Conservation (phyloP, 768 basidiomycete species). For the Termitomyces eurrhizus region DNA sequence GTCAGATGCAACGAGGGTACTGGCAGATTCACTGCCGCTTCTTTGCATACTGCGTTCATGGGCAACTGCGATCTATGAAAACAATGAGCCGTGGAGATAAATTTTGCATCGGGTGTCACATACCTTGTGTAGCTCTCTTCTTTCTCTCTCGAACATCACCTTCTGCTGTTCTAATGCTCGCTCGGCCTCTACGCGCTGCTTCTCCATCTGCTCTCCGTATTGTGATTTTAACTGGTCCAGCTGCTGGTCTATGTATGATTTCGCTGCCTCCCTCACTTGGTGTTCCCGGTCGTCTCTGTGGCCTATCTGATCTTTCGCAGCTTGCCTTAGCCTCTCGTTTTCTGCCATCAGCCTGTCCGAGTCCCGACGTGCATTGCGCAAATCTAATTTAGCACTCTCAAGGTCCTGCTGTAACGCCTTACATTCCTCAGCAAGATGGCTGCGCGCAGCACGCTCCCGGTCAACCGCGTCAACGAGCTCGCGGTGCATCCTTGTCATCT, state of each 20-base stretch:
- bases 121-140: conserved; percentile 14
- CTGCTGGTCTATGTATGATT: conserved; percentile 14
- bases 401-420: conserved; percentile 7
- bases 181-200: conserved; percentile 8
- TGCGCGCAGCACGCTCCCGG: conserved; percentile 7
- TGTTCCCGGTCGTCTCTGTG: not conserved
- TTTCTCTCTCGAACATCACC: conserved; percentile 12
- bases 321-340: conserved; percentile 3
- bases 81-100: not conserved
- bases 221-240: conserved; percentile 14
- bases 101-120: not conserved
- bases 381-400: not conserved
- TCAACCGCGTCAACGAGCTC: conserved; percentile 11
- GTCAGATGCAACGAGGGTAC: conserved; percentile 6
- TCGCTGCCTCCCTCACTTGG: conserved; percentile 2
- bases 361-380: not conserved
- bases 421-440: conserved; percentile 2
- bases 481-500: conserved; percentile 16
- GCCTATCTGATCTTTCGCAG: not conserved
- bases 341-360: conserved; percentile 3
- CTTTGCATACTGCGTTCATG: conserved; percentile 1
- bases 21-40: conserved; percentile 5
- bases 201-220: conserved; percentile 16
- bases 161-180: conserved; percentile 17
- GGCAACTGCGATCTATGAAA: conserved; percentile 3